Percentiles rank a stretch among this genome's conserved stretches.
These are phyloP conservation scores for Candida sanyaensis DNA, from an alignment of 1,139 yeast species.

Conservation along the genomic window DNA sequence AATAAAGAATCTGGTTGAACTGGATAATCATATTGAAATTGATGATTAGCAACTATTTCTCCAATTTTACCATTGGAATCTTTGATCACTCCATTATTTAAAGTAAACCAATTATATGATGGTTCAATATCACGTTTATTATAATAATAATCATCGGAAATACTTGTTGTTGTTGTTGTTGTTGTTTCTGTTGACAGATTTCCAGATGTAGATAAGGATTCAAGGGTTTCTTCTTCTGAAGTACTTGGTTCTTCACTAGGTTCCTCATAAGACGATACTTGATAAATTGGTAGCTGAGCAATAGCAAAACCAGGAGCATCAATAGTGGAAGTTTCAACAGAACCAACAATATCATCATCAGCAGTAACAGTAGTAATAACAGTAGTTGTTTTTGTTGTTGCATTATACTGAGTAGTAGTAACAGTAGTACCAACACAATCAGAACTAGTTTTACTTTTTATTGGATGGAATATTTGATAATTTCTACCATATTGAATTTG, in stretches of 20 bases:
- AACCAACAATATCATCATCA: not conserved
- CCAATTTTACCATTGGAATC: slow-evolving; percentile 41
- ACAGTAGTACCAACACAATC: not conserved
- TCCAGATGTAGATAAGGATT: not conserved
- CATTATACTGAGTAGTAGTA: not conserved
- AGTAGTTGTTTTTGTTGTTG: not conserved
- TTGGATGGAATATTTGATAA: not conserved
- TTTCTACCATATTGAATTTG: slow-evolving; percentile 6
- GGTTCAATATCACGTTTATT: not conserved
- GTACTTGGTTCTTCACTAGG: not conserved
- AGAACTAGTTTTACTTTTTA: not conserved
- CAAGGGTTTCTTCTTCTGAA: not conserved
- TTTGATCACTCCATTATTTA: slow-evolving; percentile 46
- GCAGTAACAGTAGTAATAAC: not conserved
- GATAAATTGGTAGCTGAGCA: not conserved
- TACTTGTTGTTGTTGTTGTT: no score
- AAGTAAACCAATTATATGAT: slow-evolving; percentile 30
- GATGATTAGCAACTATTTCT: slow-evolving; percentile 47
- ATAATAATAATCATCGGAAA: not conserved
- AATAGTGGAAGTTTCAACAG: not conserved
- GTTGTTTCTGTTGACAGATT: not conserved
- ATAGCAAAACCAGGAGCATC: not conserved
- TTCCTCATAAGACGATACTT: not conserved
- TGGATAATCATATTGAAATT: slow-evolving; percentile 49
- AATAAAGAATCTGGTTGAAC: slow-evolving; percentile 35